These are phyloP conservation scores for Ashbya aceris DNA, from an alignment of 1,139 yeast genomes.

Conservation along the genomic window DNA sequence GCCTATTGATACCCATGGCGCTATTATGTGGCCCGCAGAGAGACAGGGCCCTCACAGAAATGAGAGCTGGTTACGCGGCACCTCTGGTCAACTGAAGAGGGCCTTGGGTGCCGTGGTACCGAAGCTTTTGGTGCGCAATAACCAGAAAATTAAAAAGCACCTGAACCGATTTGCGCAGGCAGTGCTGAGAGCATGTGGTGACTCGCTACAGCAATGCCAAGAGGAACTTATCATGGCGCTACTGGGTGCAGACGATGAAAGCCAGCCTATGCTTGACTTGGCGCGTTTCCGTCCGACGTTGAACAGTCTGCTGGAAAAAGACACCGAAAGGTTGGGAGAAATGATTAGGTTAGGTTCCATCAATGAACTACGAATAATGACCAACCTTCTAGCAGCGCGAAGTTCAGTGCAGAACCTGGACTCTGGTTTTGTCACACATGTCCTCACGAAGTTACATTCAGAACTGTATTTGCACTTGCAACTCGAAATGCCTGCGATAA, in stretches of 20 bases:
- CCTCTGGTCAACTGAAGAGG: conserved; percentile 46
- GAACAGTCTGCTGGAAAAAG: background rate
- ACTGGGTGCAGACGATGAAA: background rate
- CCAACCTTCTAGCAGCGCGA: conserved; percentile 9
- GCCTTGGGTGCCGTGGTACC: conserved; percentile 32
- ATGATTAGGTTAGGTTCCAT: conserved; percentile 13
- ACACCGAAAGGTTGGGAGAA: conserved; percentile 5
- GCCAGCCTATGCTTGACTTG: background rate
- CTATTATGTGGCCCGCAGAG: background rate
- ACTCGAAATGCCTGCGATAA: conserved; percentile 1
- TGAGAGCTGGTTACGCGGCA: conserved; percentile 54
- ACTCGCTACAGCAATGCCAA: conserved; percentile 15
- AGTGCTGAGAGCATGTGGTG: conserved; percentile 14
- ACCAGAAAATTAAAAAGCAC: conserved; percentile 12
- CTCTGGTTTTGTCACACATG: conserved; percentile 2
- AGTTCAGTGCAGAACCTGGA: background rate
- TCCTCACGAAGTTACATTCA: conserved; percentile 1
- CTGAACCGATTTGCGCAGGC: conserved; percentile 28
- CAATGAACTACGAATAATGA: conserved; percentile 9
- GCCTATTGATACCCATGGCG: background rate
- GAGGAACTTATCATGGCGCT: conserved; percentile 5
- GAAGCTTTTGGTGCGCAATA: conserved; percentile 28
- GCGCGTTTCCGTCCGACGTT: background rate
- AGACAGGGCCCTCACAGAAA: conserved; percentile 35
- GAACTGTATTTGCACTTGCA: background rate